Percentiles rank a stretch among this genome's conserved stretches.
Evolutionary conservation across 352 stramenopile genomes (phyloP).

Genomic region (Phytophthora capsici): DNA sequence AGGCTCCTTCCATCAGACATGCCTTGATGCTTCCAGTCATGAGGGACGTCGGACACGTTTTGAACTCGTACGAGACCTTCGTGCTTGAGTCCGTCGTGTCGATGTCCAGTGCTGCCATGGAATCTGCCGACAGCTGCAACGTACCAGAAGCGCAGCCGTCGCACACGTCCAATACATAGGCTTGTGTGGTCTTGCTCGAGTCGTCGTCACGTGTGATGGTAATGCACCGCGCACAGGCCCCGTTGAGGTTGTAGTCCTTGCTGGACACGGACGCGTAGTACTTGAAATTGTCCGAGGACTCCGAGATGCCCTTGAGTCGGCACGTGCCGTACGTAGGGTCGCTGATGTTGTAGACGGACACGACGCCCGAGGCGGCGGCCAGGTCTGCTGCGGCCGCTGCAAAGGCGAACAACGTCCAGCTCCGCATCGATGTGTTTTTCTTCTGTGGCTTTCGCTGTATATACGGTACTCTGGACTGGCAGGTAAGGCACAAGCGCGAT

Average conservation of each 20-base stretch:
- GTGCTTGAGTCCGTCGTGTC: constrained; percentile 49
- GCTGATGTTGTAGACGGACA: constrained; percentile 66
- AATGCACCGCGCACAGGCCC: constrained; percentile 78
- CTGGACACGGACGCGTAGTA: constrained; percentile 76
- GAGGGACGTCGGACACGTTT: constrained; percentile 60
- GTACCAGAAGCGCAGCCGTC: constrained; percentile 56
- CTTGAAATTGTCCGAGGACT: constrained; percentile 69
- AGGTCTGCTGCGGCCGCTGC: constrained; percentile 8
- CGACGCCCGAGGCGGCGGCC: constrained; percentile 32
- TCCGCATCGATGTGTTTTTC: constrained; percentile 19
- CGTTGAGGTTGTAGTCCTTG: constrained; percentile 60
- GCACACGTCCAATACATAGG: constrained; percentile 79
- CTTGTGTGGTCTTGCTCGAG: constrained; percentile 48
- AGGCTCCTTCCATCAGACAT: constrained; percentile 85
- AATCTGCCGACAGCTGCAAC: constrained; percentile 57
- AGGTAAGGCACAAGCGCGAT: constrained; percentile 5
- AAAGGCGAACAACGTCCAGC: constrained; percentile 11
- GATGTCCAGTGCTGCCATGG: constrained; percentile 53
- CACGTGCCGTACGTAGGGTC: constrained; percentile 70
- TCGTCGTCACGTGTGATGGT: constrained; percentile 66
- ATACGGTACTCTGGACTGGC: constrained; percentile 16
- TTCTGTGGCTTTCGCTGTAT: constrained; percentile 13
- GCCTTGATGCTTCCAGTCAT: constrained; percentile 77
- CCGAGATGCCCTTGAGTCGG: constrained; percentile 68
- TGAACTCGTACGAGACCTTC: constrained; percentile 68